phyloP scores from a whole-genome alignment of 75 land plant species.

The Pinus taeda region DNA sequence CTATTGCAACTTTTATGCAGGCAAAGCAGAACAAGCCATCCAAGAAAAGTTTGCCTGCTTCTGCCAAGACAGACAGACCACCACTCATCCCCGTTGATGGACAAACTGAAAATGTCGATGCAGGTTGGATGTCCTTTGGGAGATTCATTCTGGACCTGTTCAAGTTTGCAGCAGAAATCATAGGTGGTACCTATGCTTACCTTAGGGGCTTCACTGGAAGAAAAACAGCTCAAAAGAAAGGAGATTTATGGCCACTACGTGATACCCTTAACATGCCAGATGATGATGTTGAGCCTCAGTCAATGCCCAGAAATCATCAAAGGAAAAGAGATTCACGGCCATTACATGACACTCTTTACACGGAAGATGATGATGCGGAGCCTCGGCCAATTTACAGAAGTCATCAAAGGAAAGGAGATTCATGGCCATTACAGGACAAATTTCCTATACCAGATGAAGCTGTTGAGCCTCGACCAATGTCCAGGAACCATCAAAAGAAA shows the following conservation, averaged over 20 bases:
- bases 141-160: constrained; percentile 49
- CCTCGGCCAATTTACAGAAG: not conserved
- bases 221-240: not conserved
- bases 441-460: constrained; percentile 34
- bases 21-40: constrained; percentile 3
- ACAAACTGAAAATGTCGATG: constrained; percentile 43
- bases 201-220: not conserved
- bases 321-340: constrained; percentile 23
- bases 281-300: constrained; percentile 6
- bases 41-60: not conserved
- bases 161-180: constrained; percentile 38
- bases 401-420: not conserved
- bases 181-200: constrained; percentile 19
- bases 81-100: constrained; percentile 30
- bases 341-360: not conserved
- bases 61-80: constrained; percentile 20
- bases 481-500: constrained; percentile 8
- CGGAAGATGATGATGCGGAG: not conserved
- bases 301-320: constrained; percentile 5
- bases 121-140: constrained; percentile 76
- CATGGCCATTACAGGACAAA: not conserved
- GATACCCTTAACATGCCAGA: not conserved
- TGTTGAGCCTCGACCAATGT: constrained; percentile 1
- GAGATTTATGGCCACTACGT: constrained; percentile 7
- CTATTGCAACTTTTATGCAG: not conserved